Evolutionary conservation across 2,329 filamentous ascomycete genomes (phyloP).

Genomic region (Fusarium gaditjirri): DNA sequence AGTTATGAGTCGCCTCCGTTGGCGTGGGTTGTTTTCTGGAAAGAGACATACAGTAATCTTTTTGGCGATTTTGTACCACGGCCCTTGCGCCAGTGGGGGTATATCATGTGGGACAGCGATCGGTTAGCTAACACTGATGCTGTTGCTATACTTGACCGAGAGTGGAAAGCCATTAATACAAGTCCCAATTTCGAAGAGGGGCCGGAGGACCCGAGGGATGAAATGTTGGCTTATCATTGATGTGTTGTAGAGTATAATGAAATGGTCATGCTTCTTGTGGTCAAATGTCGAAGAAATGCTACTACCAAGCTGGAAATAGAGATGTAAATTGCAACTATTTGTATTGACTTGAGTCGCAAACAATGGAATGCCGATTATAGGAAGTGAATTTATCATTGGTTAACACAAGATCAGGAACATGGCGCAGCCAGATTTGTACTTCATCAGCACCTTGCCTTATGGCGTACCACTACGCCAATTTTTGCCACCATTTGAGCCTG

Average conservation of each 20-base stretch:
- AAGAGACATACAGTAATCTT: neutral
- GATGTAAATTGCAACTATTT: neutral
- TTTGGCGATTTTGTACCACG: neutral
- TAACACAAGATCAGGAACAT: neutral
- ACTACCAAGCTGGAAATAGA: neutral
- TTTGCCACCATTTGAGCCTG: neutral
- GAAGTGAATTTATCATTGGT: neutral
- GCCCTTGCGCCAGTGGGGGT: neutral
- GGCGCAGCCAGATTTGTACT: neutral
- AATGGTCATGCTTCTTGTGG: neutral
- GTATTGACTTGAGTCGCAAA: neutral
- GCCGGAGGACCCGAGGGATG: neutral
- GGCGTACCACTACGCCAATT: neutral
- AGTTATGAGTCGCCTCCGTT: neutral
- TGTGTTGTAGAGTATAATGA: neutral
- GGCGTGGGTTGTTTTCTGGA: neutral
- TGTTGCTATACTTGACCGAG: neutral
- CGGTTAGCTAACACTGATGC: neutral
- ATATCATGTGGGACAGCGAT: slow-evolving; percentile 6
- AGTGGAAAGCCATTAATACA: neutral
- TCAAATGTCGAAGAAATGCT: neutral
- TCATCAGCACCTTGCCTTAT: neutral
- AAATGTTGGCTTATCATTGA: neutral
- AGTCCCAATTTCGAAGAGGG: neutral
- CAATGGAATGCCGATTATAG: neutral